These are phyloP conservation scores for Sergeia podlipaevii DNA, from an alignment of 208 protist genomes.

Conservation along the genomic window DNA sequence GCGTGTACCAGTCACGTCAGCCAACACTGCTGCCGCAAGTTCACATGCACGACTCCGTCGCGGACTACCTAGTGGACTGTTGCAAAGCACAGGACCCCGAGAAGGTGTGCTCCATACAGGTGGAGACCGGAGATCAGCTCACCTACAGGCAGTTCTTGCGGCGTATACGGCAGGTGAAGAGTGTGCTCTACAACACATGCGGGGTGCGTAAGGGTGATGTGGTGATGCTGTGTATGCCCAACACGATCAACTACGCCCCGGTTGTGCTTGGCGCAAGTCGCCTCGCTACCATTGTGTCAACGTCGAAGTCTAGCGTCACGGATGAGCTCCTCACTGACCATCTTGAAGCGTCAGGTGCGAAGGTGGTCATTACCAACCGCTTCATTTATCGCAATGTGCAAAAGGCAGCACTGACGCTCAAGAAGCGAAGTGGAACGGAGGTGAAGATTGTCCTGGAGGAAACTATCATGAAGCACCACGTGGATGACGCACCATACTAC, in stretches of 20 bases:
- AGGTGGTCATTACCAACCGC: conserved; percentile 3
- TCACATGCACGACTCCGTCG: not conserved
- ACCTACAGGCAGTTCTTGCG: conserved; percentile 3
- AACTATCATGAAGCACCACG: not conserved
- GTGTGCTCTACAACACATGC: conserved; percentile 5
- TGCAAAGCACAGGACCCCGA: not conserved
- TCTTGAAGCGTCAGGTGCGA: not conserved
- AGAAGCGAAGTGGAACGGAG: not conserved
- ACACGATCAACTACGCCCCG: conserved; percentile 7
- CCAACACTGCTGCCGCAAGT: not conserved
- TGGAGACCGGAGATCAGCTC: conserved; percentile 6
- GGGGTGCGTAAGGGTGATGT: conserved; percentile 6
- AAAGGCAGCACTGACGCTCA: not conserved
- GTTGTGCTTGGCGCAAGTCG: not conserved
- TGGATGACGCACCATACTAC: not conserved
- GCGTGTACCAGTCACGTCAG: not conserved
- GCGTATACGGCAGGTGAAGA: not conserved
- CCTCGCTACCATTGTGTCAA: conserved; percentile 5
- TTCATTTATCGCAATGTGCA: not conserved
- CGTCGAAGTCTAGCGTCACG: not conserved
- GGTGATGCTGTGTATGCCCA: not conserved
- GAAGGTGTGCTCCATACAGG: conserved; percentile 1
- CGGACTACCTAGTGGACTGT: conserved; percentile 1
- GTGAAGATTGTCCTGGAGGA: not conserved
- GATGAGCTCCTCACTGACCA: not conserved